Evolutionary conservation across 2,329 filamentous ascomycete species (phyloP).

Genomic region (Fusarium vanettenii): DNA sequence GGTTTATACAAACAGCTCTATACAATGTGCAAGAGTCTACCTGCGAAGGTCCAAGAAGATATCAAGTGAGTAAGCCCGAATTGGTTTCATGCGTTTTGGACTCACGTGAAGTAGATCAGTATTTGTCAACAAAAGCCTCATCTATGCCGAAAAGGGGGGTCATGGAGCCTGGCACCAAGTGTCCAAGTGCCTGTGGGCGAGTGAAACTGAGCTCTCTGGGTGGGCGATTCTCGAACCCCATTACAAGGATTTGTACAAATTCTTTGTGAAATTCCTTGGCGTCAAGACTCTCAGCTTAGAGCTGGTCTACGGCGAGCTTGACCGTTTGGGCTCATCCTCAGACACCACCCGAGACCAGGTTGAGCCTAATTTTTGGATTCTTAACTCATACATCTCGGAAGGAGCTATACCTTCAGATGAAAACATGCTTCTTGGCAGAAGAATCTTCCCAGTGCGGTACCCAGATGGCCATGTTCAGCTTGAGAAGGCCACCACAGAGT

Average conservation of each 20-base stretch:
- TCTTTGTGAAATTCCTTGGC: constrained; percentile 5
- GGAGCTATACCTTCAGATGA: background rate
- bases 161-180: background rate
- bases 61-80: background rate
- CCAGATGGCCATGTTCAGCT: background rate
- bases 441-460: background rate
- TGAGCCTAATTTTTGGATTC: background rate
- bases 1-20: background rate
- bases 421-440: background rate
- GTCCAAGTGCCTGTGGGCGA: constrained; percentile 4
- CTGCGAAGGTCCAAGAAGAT: background rate
- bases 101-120: background rate
- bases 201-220: background rate
- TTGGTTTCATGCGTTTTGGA: background rate
- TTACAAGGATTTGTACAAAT: background rate
- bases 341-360: background rate
- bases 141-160: background rate
- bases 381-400: background rate
- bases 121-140: background rate
- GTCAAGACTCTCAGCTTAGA: background rate
- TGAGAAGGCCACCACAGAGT: background rate
- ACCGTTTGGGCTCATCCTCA: background rate
- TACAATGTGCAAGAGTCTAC: background rate
- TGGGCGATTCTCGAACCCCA: background rate
- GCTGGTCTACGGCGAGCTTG: background rate